phyloP scores from a whole-genome alignment of 208 protist species.

The Wallacemonas sp. region DNA sequence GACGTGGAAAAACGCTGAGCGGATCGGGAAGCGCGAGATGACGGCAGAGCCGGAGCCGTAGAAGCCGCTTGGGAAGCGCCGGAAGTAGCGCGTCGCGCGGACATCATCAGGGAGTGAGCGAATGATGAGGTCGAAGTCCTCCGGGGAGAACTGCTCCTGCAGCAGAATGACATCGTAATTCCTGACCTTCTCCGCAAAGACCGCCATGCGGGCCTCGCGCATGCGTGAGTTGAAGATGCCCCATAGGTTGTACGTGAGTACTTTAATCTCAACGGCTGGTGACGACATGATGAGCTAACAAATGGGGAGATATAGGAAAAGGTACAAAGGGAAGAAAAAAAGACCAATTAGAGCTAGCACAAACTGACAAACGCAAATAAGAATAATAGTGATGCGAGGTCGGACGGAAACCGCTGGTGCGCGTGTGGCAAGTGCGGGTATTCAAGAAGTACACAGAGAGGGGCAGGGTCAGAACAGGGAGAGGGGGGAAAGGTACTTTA shows the following conservation, averaged over 20 bases:
- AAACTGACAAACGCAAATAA: neutral
- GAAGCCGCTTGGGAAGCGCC: slow-evolving; percentile 80
- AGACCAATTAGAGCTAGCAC: too few relatives aligned
- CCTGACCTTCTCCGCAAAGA: slow-evolving; percentile 75
- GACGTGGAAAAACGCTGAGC: slow-evolving; percentile 70
- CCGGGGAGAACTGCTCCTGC: slow-evolving; percentile 82
- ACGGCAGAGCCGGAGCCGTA: slow-evolving; percentile 86
- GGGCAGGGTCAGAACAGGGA: too few relatives aligned
- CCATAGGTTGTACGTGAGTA: slow-evolving; percentile 88
- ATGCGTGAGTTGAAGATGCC: slow-evolving; percentile 91
- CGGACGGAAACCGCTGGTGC: neutral
- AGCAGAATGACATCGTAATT: slow-evolving; percentile 85
- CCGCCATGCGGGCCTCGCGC: slow-evolving; percentile 67
- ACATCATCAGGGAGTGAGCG: slow-evolving; percentile 36
- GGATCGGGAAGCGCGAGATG: slow-evolving; percentile 83
- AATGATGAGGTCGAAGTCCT: slow-evolving; percentile 75
- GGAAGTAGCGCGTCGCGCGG: slow-evolving; percentile 55
- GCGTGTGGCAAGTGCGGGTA: neutral
- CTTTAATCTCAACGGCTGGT: slow-evolving; percentile 38
- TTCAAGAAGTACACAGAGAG: neutral
- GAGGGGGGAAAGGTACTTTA: too few relatives aligned
- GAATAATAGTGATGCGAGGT: neutral
- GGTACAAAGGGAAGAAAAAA: neutral
- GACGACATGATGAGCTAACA: slow-evolving; percentile 11
- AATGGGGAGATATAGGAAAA: slow-evolving; percentile 13